Conservation (phyloP, 2,329 filamentous ascomycete genomes). For the Penicillium sp. region DNA sequence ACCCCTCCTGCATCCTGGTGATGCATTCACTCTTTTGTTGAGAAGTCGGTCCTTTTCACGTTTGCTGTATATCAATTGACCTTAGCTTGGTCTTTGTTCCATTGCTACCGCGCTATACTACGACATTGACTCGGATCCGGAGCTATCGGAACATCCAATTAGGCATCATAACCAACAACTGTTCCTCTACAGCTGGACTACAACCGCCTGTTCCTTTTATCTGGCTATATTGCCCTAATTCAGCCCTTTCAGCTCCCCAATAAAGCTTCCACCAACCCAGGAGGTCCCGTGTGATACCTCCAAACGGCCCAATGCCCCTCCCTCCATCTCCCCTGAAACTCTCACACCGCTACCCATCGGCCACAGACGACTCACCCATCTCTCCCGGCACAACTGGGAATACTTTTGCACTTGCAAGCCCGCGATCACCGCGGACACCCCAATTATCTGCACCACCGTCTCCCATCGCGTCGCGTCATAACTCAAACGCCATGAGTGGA, state of each 20-base stretch:
- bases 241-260: background rate
- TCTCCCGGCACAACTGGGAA: constrained; percentile 36
- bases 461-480: constrained; percentile 40
- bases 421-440: constrained; percentile 37
- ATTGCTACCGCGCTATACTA: background rate
- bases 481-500: constrained; percentile 38
- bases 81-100: background rate
- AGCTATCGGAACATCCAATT: background rate
- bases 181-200: constrained; percentile 8
- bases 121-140: constrained; percentile 2
- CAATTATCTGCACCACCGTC: constrained; percentile 41
- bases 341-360: constrained; percentile 42
- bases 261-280: background rate
- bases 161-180: background rate
- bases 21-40: constrained; percentile 7
- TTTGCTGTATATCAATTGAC: constrained; percentile 2
- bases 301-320: constrained; percentile 27
- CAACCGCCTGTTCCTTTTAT: background rate
- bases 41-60: constrained; percentile 7
- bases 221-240: background rate
- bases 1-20: constrained; percentile 9
- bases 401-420: constrained; percentile 32
- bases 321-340: constrained; percentile 39
- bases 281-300: constrained; percentile 4
- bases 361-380: constrained; percentile 38